Evolutionary conservation across 352 stramenopile species (phyloP), one percentile per base, ranked within the genome.

Genomic region (Phytopythium cucurbitacearum): DNA sequence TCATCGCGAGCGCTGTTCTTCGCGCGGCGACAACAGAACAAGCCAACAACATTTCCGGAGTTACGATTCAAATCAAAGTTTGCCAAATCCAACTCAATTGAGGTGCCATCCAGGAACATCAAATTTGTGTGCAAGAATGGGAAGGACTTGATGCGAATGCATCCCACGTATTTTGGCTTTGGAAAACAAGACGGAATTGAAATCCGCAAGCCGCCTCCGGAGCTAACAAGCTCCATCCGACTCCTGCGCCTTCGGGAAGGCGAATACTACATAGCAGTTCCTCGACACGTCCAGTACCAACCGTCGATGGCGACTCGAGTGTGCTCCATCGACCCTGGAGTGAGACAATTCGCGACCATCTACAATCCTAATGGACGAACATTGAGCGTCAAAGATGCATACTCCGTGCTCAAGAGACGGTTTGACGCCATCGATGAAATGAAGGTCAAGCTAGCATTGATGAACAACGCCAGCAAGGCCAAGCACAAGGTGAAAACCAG

Each of bases 271-370:
- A 0, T 56, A 2, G 12, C 8, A 5, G 13, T 56, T 7, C 28
- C 50, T 5, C 50, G 28, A n/a, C n/a, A n/a, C n/a, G n/a, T n/a
- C n/a, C n/a, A n/a, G n/a, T n/a, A n/a, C n/a, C n/a, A n/a, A n/a
- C n/a, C n/a, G n/a, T n/a, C n/a, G n/a, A n/a, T n/a, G n/a, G n/a
- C n/a, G n/a, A n/a, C n/a, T n/a, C n/a, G n/a, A n/a, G n/a, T n/a
- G n/a, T n/a, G n/a, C n/a, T n/a, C 53, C 3, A 66, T 66, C n/a
- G 53, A 66, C 12, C 59, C 52, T 3, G 57, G 51, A n/a, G 51
- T 60, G 16, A 36, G 37, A 7, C 47, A 54, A 0, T 62, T 62
- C 34, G 13, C 41, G 1, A 51, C 42, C 2, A 15, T 62, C 13
- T 62, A 55, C 45, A 49, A 62, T 16, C 49, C 56, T 3, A 10